Evolutionary conservation across 2,329 filamentous ascomycete genomes (phyloP).

Genomic region (Cercospora citrullina): DNA sequence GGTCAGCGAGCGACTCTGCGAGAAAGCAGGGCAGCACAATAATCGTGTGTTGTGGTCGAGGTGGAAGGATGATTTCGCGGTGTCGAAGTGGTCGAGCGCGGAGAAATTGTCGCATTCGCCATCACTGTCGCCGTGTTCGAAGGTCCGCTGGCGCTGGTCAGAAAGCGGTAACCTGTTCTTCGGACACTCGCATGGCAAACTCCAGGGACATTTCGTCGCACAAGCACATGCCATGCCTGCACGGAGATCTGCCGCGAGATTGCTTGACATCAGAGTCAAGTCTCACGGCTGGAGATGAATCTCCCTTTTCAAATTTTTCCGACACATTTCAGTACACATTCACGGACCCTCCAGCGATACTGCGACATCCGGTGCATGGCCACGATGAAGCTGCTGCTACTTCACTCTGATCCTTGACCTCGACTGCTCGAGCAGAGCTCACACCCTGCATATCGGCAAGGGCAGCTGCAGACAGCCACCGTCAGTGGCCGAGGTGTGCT

Average conservation of each 20-base stretch:
- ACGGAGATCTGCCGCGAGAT: not conserved
- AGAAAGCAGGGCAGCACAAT: not conserved
- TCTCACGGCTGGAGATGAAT: not conserved
- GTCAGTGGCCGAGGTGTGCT: conserved; percentile 3
- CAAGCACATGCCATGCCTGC: conserved; percentile 1
- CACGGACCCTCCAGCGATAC: not conserved
- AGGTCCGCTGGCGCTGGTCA: not conserved
- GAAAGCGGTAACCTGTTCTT: conserved; percentile 1
- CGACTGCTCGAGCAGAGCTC: not conserved
- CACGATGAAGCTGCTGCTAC: not conserved
- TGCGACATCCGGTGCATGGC: not conserved
- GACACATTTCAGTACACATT: not conserved
- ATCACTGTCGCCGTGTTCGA: not conserved
- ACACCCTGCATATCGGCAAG: conserved; percentile 3
- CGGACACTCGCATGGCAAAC: not conserved
- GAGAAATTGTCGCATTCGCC: not conserved
- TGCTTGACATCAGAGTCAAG: not conserved
- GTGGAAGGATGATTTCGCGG: not conserved
- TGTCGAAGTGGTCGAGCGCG: not conserved
- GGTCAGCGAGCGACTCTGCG: not conserved
- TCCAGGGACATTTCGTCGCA: not conserved
- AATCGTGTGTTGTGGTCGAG: not conserved
- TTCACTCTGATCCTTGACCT: not conserved
- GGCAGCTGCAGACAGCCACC: conserved; percentile 1
- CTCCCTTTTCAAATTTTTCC: not conserved